Percentiles rank a stretch among this genome's conserved stretches.
phyloP scores from a whole-genome alignment of 192 early-diverging fungal genomes.

The Backusella psychrophila region DNA sequence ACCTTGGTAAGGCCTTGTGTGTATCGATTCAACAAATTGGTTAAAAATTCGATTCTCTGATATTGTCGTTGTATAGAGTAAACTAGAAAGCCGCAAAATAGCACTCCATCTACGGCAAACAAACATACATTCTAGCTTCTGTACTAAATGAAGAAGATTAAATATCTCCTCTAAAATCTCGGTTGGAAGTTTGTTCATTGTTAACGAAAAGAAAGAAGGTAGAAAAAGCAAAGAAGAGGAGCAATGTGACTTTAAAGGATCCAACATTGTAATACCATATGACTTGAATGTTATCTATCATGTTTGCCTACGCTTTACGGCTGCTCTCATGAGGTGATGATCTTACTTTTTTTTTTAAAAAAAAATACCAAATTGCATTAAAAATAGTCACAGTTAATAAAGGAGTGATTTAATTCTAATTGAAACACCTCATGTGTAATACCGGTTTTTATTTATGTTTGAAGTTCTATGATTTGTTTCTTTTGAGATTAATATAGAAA shows the following conservation, averaged over 20 bases:
- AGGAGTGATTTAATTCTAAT: neutral
- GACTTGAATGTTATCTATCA: neutral
- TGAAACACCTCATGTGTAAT: neutral
- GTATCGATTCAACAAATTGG: neutral
- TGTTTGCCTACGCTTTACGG: neutral
- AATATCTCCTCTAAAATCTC: neutral
- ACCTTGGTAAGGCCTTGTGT: neutral
- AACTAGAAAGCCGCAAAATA: neutral
- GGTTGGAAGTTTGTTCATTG: neutral
- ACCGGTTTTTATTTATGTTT: too few species aligned
- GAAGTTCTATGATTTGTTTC: too few species aligned
- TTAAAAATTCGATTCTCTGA: neutral
- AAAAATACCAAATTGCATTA: neutral
- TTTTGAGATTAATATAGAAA: too few species aligned
- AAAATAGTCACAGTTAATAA: neutral
- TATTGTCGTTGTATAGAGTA: neutral
- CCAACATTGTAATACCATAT: neutral
- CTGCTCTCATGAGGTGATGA: neutral
- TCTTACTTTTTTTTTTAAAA: neutral
- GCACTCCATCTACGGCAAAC: neutral
- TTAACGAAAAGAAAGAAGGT: neutral
- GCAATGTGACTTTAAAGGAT: neutral
- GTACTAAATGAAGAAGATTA: neutral
- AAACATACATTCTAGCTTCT: neutral
- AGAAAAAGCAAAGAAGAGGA: neutral